Evolutionary conservation across 441 rosid species (phyloP), one percentile per base, ranked within the genome.

Genomic region (Daphne laureola): DNA sequence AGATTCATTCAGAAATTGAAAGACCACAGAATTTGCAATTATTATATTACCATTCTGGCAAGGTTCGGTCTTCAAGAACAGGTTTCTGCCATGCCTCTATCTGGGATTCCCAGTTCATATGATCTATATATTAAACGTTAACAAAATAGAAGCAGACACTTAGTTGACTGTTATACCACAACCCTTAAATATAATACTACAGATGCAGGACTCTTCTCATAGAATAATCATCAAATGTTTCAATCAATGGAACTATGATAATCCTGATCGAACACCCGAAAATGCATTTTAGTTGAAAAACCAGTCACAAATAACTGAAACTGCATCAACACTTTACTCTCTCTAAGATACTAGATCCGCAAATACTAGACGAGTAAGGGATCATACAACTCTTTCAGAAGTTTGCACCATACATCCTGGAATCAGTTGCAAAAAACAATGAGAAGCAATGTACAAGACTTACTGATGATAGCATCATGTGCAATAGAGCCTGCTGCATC

Each of bases 21-120:
- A 64, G 53, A 49, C 52, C 7, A 31, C 23, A 59, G 45, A 42
- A 17, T 17, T 49, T 18, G 9, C 9, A 1, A 36, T 49, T 16
- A 16, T 54, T 17, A 26, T 49, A 58, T 67, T 46, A 83, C 91
- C 91, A 83, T 17, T 75, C 79, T 36, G 91, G 91, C 53, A 83
- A 66, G 31, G 76, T 71, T 57, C 57, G 67, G 69, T 83, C 87
- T 59, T 75, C 78, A 64, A 83, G 84, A 54, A 78, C 71, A 25
- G 85, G 81, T 69, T 68, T 69, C 67, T 83, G 91, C 91, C 91
- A 83, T 55, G 78, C 76, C 49, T 83, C 91, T 57, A 83, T 83
- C 56, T 73, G 73, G 56, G 78, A 54, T 57, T 84, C 91, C 91
- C 87, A 84, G 1, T 67, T 56, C 14, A 65, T 40, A 54, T 78